Evolutionary conservation across 1,139 yeast species (phyloP), one percentile per base, ranked within the genome.

Genomic region (Yamadazyma mexicana): DNA sequence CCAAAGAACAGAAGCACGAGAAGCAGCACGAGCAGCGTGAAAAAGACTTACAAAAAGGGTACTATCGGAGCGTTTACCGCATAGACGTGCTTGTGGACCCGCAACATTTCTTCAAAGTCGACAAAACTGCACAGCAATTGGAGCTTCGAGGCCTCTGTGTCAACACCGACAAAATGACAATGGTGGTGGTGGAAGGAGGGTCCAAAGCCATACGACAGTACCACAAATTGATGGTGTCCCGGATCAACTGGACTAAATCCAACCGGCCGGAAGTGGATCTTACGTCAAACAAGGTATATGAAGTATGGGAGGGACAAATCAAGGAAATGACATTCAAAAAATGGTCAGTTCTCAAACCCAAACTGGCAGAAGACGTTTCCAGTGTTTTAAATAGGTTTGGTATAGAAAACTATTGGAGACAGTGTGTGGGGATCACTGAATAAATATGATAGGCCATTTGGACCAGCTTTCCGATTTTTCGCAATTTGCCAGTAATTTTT

Each of bases 301-400:
- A 83, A 14, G 52, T 87, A 2, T 91, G 97, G 97, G 83, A 81
- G 46, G 97, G 97, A 0, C 81, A 79, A 46, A 45, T 87, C 30
- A 62, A 66, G 37, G 73, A 73, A 2, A 54, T 74, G 20, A 69
- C 69, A 41, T 86, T 85, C 58, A 66, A 69, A 40, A 75, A 76
- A 52, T 86, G 94, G 92, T 72, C 80, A 2, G 59, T 73, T 10
- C 69, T 77, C 60, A 62, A 69, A 34, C 65, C 79, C 2, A 64
- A 67, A 15, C 58, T 73, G 12, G 85, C 80, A 37, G 77, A 71
- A n/a, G 81, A 76, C 17, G 81, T 84, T 0, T 50, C 75, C 29
- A 73, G 69, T 23, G 64, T 79, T 23, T 59, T 87, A 34, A 55
- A 59, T 2, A 64, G 75, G 46, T 80, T 79, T 51, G 71, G 69